Evolutionary conservation across 2,329 filamentous ascomycete species (phyloP).

Genomic region (Colletotrichum filicis): DNA sequence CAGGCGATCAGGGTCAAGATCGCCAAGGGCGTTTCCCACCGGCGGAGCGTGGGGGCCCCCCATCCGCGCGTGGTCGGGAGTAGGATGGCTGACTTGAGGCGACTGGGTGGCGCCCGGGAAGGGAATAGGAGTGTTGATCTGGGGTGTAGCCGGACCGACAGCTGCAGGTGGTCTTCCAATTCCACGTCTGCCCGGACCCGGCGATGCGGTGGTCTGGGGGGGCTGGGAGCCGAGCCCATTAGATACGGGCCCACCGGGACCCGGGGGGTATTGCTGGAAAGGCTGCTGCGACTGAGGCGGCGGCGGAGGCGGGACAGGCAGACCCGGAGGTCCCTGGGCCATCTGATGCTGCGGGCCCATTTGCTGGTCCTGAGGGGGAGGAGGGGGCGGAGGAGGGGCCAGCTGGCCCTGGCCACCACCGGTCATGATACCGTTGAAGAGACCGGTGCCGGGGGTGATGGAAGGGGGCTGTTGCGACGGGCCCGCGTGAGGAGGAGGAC

Average conservation of each 20-base stretch:
- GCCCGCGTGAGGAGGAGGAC: constrained; percentile 78
- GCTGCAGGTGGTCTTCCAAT: constrained; percentile 73
- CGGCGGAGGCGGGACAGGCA: constrained; percentile 66
- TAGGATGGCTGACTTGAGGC: constrained; percentile 88
- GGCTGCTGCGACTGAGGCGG: constrained; percentile 74
- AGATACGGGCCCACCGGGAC: constrained; percentile 63
- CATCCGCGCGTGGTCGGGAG: constrained; percentile 72
- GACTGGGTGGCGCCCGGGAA: constrained; percentile 87
- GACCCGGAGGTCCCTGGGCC: constrained; percentile 79
- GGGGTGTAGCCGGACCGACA: constrained; percentile 83
- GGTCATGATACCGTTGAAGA: constrained; percentile 97
- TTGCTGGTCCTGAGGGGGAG: constrained; percentile 71
- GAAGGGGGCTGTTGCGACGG: constrained; percentile 88
- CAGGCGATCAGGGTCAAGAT: constrained; percentile 87
- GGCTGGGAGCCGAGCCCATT: constrained; percentile 85
- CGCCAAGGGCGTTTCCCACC: constrained; percentile 76
- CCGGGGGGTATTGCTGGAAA: constrained; percentile 76
- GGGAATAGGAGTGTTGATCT: constrained; percentile 88
- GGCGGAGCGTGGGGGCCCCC: constrained; percentile 53
- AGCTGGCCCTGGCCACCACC: constrained; percentile 86
- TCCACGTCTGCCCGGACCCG: constrained; percentile 82
- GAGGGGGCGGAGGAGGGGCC: constrained; percentile 78
- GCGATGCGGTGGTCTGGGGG: constrained; percentile 86
- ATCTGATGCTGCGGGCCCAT: constrained; percentile 64
- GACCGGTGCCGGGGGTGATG: constrained; percentile 89